Base-by-base conservation (phyloP, 805 yeast species). In the Metschnikowia rubicola region DNA sequence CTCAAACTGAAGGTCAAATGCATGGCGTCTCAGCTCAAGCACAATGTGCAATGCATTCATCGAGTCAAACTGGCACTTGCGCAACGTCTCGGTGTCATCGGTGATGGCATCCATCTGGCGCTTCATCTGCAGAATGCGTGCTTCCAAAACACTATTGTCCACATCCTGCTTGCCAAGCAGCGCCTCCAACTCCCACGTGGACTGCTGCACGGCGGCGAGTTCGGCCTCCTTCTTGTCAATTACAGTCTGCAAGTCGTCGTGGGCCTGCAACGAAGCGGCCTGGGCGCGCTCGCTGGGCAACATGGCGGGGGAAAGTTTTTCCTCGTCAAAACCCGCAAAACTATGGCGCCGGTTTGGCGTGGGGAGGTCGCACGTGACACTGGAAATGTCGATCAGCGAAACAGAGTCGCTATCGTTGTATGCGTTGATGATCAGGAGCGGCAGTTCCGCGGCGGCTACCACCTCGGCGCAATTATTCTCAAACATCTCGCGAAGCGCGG, bases 121-220 rank as follows among this genome's bases (percentile, higher is more conserved):
- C 13, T 73, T 73, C 42, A 68, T 61, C 28, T 67, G 68, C 12
- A 63, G 64, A 21, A 71, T 53, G 15, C 65, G 68, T 40, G 66
- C 71, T 52, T 62, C 59, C 55, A 61, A 57, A 47, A 56, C 68
- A 53, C 50, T 65, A 41, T 61, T 65, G 30, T 69, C 69, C 26
- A 72, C 52, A 38, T 72, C 77, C 30, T 65, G 57, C 21, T 64
- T 64, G 8, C 69, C 70, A 31, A 64, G 66, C 43, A 69, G 67
- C 0, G 77, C 73, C 46, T 68, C 67, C 8, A 64, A 38, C 1
- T 67, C 63, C 54, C 62, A 56, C 1, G 64, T 55, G 19, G 50
- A 47, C 30, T 45, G 51, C 10, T 45, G 34, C 17, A 52, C 28
- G n/a, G 38, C 35, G 17, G 48, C 29, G 35, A 54, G 48, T 26